phyloP scores from a whole-genome alignment of 208 protist species.

The Trypanosoma conorhini region DNA sequence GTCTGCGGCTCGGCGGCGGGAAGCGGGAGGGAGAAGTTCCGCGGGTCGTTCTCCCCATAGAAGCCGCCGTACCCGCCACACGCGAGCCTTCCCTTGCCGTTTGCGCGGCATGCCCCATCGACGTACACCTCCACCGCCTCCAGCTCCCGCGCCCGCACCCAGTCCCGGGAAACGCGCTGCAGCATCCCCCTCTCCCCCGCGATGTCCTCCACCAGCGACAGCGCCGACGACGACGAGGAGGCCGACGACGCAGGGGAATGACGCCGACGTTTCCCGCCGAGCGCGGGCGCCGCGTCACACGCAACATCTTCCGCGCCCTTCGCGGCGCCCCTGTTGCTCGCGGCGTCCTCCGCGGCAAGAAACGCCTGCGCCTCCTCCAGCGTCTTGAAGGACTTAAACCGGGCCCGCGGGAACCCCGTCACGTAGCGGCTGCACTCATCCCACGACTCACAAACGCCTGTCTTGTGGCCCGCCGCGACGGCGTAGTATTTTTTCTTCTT shows the following conservation, averaged over 20 bases:
- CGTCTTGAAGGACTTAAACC: constrained; percentile 77
- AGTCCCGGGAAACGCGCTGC: constrained; percentile 5
- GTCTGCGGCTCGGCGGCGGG: constrained; percentile 61
- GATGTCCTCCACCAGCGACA: neutral
- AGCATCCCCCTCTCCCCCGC: neutral
- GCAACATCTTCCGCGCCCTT: neutral
- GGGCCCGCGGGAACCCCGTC: constrained; percentile 51
- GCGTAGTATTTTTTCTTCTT: constrained; percentile 71
- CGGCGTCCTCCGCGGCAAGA: constrained; percentile 16
- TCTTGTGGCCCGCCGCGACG: constrained; percentile 58
- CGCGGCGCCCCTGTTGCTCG: neutral
- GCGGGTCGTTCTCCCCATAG: constrained; percentile 59
- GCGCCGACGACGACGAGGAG: neutral
- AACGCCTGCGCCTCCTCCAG: constrained; percentile 55
- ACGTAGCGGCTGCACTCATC: constrained; percentile 69
- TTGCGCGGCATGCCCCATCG: constrained; percentile 79
- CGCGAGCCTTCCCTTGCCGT: constrained; percentile 43
- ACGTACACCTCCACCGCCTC: constrained; percentile 70
- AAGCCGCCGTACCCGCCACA: constrained; percentile 79
- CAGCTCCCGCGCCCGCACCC: constrained; percentile 8
- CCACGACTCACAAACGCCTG: constrained; percentile 81
- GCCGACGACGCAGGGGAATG: neutral
- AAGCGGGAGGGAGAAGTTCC: constrained; percentile 73
- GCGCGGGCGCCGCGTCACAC: neutral
- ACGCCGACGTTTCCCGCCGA: neutral